Conservation (phyloP, 179 eudicot genomes). For the Silene vulgaris region DNA sequence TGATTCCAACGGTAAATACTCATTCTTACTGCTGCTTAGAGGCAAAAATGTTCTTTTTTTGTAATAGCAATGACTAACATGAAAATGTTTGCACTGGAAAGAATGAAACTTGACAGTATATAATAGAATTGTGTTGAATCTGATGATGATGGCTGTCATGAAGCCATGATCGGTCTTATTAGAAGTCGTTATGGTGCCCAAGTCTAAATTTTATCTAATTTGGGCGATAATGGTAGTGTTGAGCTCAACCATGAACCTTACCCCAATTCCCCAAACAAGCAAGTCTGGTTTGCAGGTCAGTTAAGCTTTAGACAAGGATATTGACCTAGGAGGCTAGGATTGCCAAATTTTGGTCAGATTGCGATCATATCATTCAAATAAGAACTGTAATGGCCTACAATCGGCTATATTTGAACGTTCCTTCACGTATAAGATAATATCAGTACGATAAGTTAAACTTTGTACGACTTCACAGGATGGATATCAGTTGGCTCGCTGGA, state of each 20-base stretch:
- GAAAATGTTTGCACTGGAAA: neutral
- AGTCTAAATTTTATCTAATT: neutral
- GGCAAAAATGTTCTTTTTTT: neutral
- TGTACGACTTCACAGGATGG: slow-evolving; percentile 56
- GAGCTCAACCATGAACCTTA: no score
- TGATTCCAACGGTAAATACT: slow-evolving; percentile 63
- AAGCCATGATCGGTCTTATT: neutral
- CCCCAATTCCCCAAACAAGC: no score
- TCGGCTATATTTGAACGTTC: neutral
- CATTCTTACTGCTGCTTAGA: neutral
- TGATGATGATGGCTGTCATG: neutral
- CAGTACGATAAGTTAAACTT: neutral
- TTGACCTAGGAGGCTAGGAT: no score
- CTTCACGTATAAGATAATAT: neutral
- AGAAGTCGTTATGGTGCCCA: neutral
- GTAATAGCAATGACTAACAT: neutral
- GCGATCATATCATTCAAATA: no score
- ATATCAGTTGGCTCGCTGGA: slow-evolving; percentile 80
- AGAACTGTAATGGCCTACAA: no score
- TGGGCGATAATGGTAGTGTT: neutral
- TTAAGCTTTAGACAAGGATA: no score
- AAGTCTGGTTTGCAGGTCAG: no score
- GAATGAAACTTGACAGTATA: neutral
- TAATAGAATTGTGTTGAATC: neutral
- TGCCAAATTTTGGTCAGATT: no score